Evolutionary conservation across 2,329 filamentous ascomycete species (phyloP).

Genomic region (Arthrocladium fulminans): DNA sequence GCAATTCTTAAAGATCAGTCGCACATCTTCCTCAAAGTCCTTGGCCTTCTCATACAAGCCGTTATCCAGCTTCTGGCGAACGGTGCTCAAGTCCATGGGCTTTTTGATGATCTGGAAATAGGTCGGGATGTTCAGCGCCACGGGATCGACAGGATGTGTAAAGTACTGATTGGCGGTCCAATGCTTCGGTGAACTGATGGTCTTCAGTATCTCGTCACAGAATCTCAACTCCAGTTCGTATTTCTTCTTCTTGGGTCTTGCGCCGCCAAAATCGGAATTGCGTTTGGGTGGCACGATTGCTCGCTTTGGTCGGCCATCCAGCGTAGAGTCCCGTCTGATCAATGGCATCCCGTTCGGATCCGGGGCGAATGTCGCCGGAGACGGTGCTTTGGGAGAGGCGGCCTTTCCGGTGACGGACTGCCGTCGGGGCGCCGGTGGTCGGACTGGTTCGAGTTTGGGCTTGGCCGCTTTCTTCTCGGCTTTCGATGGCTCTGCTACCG

Average conservation of each 20-base stretch:
- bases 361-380: slow-evolving; percentile 60
- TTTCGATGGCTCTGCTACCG: slow-evolving; percentile 51
- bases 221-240: slow-evolving; percentile 82
- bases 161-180: slow-evolving; percentile 63
- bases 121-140: slow-evolving; percentile 83
- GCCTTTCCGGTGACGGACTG: slow-evolving; percentile 39
- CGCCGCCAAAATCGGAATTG: slow-evolving; percentile 76
- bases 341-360: slow-evolving; percentile 68
- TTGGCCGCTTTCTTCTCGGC: slow-evolving; percentile 53
- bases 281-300: slow-evolving; percentile 90
- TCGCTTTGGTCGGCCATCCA: slow-evolving; percentile 78
- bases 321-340: slow-evolving; percentile 76
- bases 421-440: slow-evolving; percentile 39
- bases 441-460: slow-evolving; percentile 27
- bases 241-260: slow-evolving; percentile 85
- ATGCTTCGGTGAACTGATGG: slow-evolving; percentile 69
- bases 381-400: slow-evolving; percentile 39
- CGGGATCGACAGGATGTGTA: slow-evolving; percentile 77
- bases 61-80: slow-evolving; percentile 63
- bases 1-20: slow-evolving; percentile 80
- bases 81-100: slow-evolving; percentile 89
- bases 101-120: slow-evolving; percentile 94
- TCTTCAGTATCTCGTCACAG: slow-evolving; percentile 69
- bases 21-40: slow-evolving; percentile 77
- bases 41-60: slow-evolving; percentile 74